Evolutionary conservation across 352 stramenopile species (phyloP).

Genomic region (Pseudoperonospora humuli): DNA sequence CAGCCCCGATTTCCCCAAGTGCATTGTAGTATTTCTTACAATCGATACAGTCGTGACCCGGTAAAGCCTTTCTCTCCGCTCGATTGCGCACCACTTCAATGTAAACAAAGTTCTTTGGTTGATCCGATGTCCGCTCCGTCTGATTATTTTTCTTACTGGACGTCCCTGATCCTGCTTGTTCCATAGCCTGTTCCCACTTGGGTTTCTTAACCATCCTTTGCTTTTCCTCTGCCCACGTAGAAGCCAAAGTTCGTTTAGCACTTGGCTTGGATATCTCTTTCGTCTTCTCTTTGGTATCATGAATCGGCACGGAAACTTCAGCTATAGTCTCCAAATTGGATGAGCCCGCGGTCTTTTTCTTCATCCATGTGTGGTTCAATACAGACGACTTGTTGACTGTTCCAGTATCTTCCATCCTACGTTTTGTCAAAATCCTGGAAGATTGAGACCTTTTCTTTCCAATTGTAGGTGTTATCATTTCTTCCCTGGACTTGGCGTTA

Average conservation of each 20-base stretch:
- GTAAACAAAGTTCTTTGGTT: slow-evolving; percentile 29
- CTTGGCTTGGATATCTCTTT: not conserved
- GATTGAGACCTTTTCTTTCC: not conserved
- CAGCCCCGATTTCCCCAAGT: slow-evolving; percentile 36
- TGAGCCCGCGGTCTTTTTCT: slow-evolving; percentile 5
- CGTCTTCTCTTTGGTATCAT: slow-evolving; percentile 3
- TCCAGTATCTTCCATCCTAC: not conserved
- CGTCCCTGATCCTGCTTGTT: slow-evolving; percentile 1
- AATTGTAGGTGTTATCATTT: not conserved
- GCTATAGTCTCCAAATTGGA: not conserved
- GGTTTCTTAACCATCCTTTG: slow-evolving; percentile 17
- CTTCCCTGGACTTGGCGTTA: not conserved
- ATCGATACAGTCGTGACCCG: slow-evolving; percentile 59
- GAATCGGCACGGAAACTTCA: not conserved
- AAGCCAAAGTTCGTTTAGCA: slow-evolving; percentile 8
- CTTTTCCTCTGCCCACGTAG: slow-evolving; percentile 46
- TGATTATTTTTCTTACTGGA: slow-evolving; percentile 13
- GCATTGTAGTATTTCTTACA: slow-evolving; percentile 78
- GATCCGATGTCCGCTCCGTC: slow-evolving; percentile 4
- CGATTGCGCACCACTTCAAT: slow-evolving; percentile 79
- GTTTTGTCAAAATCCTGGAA: slow-evolving; percentile 1
- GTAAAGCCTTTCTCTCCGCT: slow-evolving; percentile 45
- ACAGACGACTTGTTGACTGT: not conserved
- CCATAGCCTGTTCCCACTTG: slow-evolving; percentile 10
- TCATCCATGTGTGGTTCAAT: slow-evolving; percentile 4